Evolutionary conservation across 345 rosid genomes (phyloP).

Genomic region (Eucalyptus sp.): DNA sequence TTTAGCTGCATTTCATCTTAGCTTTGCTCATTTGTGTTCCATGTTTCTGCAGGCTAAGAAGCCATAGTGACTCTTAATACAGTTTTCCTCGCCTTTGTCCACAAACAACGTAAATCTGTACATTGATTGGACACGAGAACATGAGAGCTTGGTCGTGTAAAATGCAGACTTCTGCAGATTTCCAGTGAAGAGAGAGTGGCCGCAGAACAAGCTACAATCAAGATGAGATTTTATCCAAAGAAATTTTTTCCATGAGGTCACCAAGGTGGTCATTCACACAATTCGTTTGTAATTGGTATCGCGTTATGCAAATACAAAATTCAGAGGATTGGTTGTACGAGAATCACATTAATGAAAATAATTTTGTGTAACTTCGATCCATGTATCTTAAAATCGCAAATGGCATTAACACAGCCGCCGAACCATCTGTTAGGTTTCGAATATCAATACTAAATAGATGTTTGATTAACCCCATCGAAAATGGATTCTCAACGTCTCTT

Average conservation of each 20-base stretch:
- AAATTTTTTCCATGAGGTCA: background rate
- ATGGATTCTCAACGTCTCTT: background rate
- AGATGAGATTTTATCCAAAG: background rate
- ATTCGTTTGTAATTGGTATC: background rate
- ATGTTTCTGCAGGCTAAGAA: background rate
- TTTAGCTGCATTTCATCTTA: background rate
- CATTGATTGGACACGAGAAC: background rate
- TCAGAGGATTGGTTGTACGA: background rate
- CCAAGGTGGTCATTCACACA: background rate
- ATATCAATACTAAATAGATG: background rate
- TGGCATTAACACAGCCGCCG: background rate
- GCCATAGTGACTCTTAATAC: background rate
- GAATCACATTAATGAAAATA: background rate
- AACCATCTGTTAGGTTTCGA: background rate
- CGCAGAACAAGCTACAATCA: background rate
- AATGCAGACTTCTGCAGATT: background rate
- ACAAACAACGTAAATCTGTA: background rate
- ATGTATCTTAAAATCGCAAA: background rate
- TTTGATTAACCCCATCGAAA: background rate
- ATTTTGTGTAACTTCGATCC: background rate
- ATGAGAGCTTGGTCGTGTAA: background rate
- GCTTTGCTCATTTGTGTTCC: background rate
- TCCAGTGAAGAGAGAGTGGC: background rate
- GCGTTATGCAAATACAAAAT: background rate
- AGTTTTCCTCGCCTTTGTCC: background rate